Conservation (phyloP, 768 basidiomycete species). For the Tricholoma bakamatsutake region DNA sequence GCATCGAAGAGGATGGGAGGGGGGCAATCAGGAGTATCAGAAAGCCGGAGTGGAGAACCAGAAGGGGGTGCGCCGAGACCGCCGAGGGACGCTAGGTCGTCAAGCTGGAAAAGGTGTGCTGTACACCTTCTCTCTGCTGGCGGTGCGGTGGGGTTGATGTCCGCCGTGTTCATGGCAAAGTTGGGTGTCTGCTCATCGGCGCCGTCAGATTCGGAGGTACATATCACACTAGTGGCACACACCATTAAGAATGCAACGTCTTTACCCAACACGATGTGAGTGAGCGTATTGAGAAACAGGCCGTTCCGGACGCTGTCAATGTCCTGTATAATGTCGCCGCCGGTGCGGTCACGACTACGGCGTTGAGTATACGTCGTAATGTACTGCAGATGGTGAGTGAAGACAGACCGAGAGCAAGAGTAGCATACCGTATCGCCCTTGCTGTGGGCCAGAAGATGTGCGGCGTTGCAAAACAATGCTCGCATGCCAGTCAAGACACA, state of each 20-base stretch:
- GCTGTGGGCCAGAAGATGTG: slow-evolving; percentile 14
- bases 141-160: too few species aligned
- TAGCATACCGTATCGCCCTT: slow-evolving; percentile 14
- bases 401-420: slow-evolving; percentile 5
- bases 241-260: slow-evolving; percentile 15
- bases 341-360: slow-evolving; percentile 10
- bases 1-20: slow-evolving; percentile 16
- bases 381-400: slow-evolving; percentile 13
- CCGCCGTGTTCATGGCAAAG: too few species aligned
- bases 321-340: slow-evolving; percentile 7
- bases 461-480: slow-evolving; percentile 13
- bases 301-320: slow-evolving; percentile 15
- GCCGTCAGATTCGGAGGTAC: not conserved
- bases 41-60: slow-evolving; percentile 8
- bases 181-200: slow-evolving; percentile 12
- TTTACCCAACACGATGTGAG: slow-evolving; percentile 8
- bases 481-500: slow-evolving; percentile 8
- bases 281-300: slow-evolving; percentile 10
- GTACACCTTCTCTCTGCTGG: too few species aligned
- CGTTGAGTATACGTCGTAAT: slow-evolving; percentile 11
- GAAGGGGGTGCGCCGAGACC: not conserved
- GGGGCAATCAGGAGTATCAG: slow-evolving; percentile 8
- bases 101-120: slow-evolving; percentile 10
- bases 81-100: not conserved
- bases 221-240: not conserved